Conservation (phyloP, 148 eudicot species). For the Bassia scoparia region DNA sequence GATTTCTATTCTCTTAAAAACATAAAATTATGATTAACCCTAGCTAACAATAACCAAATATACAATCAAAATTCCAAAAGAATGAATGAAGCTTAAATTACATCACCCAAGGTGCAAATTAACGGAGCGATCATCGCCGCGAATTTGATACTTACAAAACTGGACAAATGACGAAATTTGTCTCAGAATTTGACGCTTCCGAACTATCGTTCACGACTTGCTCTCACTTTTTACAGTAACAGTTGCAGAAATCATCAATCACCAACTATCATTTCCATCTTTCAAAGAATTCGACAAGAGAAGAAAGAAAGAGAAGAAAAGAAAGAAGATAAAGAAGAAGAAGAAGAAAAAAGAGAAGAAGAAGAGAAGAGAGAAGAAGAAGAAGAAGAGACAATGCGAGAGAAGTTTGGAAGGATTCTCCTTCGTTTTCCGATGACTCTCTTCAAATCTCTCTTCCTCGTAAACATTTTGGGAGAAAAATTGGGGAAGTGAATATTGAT, state of each 20-base stretch:
- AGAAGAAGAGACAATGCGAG: slow-evolving; percentile 34
- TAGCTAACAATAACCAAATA: not conserved
- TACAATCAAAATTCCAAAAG: not conserved
- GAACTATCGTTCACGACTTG: not conserved
- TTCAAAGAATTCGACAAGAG: not conserved
- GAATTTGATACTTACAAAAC: slow-evolving; percentile 47
- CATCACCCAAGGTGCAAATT: slow-evolving; percentile 62
- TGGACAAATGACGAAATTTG: slow-evolving; percentile 47
- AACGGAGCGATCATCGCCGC: slow-evolving; percentile 39
- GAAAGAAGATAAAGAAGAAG: slow-evolving; percentile 25
- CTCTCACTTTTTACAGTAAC: not conserved
- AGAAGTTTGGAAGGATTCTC: slow-evolving; percentile 48
- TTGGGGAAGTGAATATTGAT: not conserved
- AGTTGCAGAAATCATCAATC: not conserved
- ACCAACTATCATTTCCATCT: not conserved
- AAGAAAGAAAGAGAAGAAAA: slow-evolving; percentile 9
- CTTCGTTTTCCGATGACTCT: slow-evolving; percentile 70
- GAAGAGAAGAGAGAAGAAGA: slow-evolving; percentile 14
- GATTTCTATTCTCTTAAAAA: no score
- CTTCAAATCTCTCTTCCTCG: slow-evolving; percentile 54
- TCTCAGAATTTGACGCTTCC: not conserved
- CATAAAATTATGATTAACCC: not conserved
- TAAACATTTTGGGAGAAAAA: slow-evolving; percentile 14
- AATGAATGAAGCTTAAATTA: not conserved
- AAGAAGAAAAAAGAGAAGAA: slow-evolving; percentile 9